Conservation (phyloP, 1,284 basidiomycete genomes). For the Trichosporon inkin region DNA sequence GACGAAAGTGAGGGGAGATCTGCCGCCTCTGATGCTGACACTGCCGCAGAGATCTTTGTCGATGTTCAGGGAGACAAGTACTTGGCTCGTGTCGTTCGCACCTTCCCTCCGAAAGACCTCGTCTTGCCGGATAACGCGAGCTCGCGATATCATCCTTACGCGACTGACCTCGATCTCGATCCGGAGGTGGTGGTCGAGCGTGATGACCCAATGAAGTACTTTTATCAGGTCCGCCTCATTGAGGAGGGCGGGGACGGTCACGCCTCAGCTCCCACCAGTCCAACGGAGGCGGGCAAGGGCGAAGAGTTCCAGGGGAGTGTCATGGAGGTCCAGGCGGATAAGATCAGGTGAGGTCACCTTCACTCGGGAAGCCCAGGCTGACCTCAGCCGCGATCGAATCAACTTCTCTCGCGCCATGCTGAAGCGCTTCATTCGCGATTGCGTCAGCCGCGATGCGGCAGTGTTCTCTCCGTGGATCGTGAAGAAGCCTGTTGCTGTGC, state of each 20-base stretch:
- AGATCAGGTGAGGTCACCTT: constrained; percentile 63
- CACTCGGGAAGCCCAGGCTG: neutral
- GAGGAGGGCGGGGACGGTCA: constrained; percentile 34
- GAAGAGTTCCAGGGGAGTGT: constrained; percentile 56
- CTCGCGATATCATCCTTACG: constrained; percentile 54
- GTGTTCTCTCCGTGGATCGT: constrained; percentile 94
- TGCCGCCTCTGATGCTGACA: constrained; percentile 23
- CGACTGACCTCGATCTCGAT: constrained; percentile 71
- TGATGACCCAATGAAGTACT: constrained; percentile 79
- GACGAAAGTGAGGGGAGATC: constrained; percentile 69
- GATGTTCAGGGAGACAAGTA: constrained; percentile 77
- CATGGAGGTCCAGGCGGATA: constrained; percentile 72
- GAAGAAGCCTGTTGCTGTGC: constrained; percentile 73
- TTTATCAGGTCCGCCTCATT: constrained; percentile 77
- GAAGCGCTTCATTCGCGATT: constrained; percentile 91
- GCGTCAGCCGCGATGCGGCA: constrained; percentile 81
- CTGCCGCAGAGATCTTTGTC: constrained; percentile 65
- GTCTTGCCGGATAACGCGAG: constrained; percentile 29
- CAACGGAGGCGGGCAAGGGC: constrained; percentile 43
- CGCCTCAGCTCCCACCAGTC: neutral
- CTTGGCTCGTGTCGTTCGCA: constrained; percentile 48
- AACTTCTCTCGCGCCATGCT: constrained; percentile 95
- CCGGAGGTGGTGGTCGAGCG: constrained; percentile 64
- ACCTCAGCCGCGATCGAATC: constrained; percentile 79
- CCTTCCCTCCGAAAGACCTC: constrained; percentile 52